Percentiles rank a stretch among this genome's conserved stretches.
Conservation (phyloP, 2,329 filamentous ascomycete species). For the Nemania serpens region DNA sequence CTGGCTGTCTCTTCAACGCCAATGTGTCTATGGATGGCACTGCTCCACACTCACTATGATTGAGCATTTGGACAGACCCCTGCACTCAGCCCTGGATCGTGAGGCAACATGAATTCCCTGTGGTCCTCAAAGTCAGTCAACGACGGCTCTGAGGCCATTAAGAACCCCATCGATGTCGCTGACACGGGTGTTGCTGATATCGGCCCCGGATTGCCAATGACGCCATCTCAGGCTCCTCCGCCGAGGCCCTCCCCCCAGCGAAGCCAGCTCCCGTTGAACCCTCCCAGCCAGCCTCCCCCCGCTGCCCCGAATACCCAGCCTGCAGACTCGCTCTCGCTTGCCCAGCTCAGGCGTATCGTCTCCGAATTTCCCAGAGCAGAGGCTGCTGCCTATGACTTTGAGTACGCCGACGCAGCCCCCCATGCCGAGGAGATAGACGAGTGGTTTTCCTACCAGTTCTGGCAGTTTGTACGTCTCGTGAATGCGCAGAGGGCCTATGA, state of each 20-base stretch:
- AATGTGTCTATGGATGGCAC: constrained; percentile 4
- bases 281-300: constrained; percentile 38
- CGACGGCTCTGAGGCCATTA: constrained; percentile 41
- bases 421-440: constrained; percentile 92
- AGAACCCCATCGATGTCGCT: constrained; percentile 39
- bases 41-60: constrained; percentile 32
- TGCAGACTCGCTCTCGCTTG: constrained; percentile 74
- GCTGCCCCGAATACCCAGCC: constrained; percentile 42
- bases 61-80: constrained; percentile 27
- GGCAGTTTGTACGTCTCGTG: constrained; percentile 80
- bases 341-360: constrained; percentile 74
- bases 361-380: constrained; percentile 73
- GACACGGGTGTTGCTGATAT: constrained; percentile 41
- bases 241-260: constrained; percentile 40
- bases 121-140: constrained; percentile 47
- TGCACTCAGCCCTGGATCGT: constrained; percentile 30
- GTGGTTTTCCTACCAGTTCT: constrained; percentile 93
- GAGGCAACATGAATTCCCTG: constrained; percentile 51
- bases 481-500: constrained; percentile 78
- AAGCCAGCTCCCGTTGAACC: constrained; percentile 38
- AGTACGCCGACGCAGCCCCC: constrained; percentile 72
- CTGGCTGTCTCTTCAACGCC: not conserved
- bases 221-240: constrained; percentile 26
- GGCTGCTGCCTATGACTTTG: constrained; percentile 81
- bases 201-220: constrained; percentile 29